Conservation (phyloP, 257 asterid species). For the Cruciata laevipes region DNA sequence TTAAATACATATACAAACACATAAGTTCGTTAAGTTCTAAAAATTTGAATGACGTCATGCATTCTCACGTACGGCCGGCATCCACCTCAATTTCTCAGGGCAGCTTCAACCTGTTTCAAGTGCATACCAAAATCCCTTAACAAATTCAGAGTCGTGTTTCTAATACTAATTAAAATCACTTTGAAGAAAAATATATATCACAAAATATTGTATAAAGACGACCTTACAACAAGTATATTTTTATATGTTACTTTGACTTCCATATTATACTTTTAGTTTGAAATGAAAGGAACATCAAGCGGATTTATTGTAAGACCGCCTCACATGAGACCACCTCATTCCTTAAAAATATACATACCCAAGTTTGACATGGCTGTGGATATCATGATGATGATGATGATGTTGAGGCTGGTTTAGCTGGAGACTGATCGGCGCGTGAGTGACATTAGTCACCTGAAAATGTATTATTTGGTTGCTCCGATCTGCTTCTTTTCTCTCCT, state of each 20-base stretch:
- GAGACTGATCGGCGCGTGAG: constrained; percentile 22
- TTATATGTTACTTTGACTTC: no score
- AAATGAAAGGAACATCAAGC: no score
- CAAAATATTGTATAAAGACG: no score
- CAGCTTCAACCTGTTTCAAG: constrained; percentile 18
- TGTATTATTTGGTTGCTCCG: constrained; percentile 16
- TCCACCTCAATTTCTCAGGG: constrained; percentile 3
- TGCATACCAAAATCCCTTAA: no score
- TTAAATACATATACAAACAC: not conserved
- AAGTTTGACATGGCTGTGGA: constrained; percentile 13
- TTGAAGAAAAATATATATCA: no score
- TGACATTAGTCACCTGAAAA: constrained; percentile 10
- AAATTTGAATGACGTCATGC: not conserved
- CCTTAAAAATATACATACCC: no score
- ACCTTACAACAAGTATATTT: no score
- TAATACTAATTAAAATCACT: no score
- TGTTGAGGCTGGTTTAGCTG: constrained; percentile 32
- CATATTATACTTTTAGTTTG: no score
- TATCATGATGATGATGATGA: no score
- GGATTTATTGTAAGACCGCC: no score
- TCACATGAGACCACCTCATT: no score
- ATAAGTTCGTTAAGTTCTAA: not conserved
- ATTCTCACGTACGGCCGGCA: not conserved
- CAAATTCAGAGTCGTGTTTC: not conserved
- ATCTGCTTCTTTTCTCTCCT: constrained; percentile 20